phyloP scores from a whole-genome alignment of 345 rosid species.

The Salix udensis region DNA sequence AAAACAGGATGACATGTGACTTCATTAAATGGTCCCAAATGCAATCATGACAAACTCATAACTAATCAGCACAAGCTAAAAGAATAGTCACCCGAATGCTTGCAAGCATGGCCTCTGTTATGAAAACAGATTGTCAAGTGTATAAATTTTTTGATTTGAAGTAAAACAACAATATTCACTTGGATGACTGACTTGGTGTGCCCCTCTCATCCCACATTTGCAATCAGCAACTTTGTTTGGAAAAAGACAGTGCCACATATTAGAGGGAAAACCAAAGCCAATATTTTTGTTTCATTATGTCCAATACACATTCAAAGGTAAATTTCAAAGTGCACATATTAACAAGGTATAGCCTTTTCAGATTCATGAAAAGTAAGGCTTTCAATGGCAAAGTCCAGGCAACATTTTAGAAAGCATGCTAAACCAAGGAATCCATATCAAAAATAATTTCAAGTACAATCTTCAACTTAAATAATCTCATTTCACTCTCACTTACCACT shows the following conservation, averaged over 20 bases:
- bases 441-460: neutral
- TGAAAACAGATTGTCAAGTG: neutral
- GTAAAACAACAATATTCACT: neutral
- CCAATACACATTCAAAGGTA: neutral
- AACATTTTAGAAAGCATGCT: neutral
- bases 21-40: neutral
- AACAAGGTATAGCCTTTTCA: neutral
- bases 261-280: neutral
- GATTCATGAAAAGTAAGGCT: neutral
- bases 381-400: neutral
- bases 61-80: neutral
- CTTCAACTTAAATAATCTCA: constrained; percentile 4
- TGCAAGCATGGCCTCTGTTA: neutral
- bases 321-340: neutral
- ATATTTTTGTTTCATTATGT: neutral
- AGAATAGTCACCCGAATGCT: neutral
- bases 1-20: neutral
- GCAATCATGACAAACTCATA: neutral
- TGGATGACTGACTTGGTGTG: neutral
- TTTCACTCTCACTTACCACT: constrained; percentile 43
- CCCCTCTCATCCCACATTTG: constrained; percentile 4
- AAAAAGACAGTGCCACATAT: neutral
- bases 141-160: neutral
- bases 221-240: neutral
- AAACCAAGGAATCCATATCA: neutral